These are phyloP conservation scores for Litchi chinensis DNA, from an alignment of 345 rosid species.

Conservation along the genomic window DNA sequence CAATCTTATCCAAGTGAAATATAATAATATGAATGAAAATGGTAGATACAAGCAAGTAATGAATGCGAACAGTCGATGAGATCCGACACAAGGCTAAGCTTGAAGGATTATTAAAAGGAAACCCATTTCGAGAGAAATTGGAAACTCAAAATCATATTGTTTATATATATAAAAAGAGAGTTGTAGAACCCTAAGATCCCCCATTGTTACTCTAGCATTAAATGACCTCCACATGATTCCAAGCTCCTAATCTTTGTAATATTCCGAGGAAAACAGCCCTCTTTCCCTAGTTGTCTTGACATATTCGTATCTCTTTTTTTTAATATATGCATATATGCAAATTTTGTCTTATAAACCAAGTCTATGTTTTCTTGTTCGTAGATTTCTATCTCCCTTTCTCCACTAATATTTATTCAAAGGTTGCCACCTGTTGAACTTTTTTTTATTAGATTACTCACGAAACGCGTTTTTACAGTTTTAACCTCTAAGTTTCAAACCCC, in stretches of 20 bases:
- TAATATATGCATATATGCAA: background rate
- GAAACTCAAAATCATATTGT: slow-evolving; percentile 29
- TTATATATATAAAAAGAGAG: slow-evolving; percentile 12
- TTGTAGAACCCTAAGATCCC: slow-evolving; percentile 41
- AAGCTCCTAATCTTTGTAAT: slow-evolving; percentile 48
- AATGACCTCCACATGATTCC: slow-evolving; percentile 72
- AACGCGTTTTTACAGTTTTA: slow-evolving; percentile 21
- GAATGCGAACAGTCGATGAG: slow-evolving; percentile 40
- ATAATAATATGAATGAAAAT: background rate
- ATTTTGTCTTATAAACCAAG: slow-evolving; percentile 24
- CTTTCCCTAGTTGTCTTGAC: slow-evolving; percentile 42
- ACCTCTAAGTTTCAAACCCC: slow-evolving; percentile 32
- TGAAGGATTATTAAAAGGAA: slow-evolving; percentile 32
- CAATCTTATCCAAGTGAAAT: background rate
- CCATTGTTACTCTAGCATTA: slow-evolving; percentile 50
- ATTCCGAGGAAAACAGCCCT: slow-evolving; percentile 41
- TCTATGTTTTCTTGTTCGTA: background rate
- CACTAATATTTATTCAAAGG: background rate
- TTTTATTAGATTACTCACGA: slow-evolving; percentile 19
- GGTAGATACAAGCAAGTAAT: slow-evolving; percentile 9
- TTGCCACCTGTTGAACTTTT: slow-evolving; percentile 20
- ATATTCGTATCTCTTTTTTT: background rate
- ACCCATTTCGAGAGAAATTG: slow-evolving; percentile 39
- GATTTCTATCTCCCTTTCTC: slow-evolving; percentile 12
- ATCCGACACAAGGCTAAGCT: slow-evolving; percentile 55